Conservation (phyloP, 2,329 filamentous ascomycete species). For the Botrytis byssoidea region DNA sequence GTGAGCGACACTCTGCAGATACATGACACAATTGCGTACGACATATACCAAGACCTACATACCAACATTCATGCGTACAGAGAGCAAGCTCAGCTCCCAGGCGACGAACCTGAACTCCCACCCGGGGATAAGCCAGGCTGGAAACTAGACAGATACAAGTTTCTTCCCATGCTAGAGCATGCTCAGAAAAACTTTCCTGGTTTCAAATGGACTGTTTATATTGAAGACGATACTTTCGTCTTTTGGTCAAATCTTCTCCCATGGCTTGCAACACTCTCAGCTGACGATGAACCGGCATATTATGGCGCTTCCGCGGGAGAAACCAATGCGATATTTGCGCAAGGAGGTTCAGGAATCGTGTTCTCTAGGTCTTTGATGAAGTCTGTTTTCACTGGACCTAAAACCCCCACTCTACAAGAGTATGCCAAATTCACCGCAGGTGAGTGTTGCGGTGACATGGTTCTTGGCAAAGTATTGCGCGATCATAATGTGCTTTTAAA, state of each 20-base stretch:
- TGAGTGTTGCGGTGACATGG: slow-evolving; percentile 24
- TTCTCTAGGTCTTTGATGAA: slow-evolving; percentile 23
- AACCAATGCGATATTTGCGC: slow-evolving; percentile 19
- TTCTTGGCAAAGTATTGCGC: slow-evolving; percentile 22
- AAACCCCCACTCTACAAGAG: slow-evolving; percentile 7
- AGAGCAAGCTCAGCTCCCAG: slow-evolving; percentile 20
- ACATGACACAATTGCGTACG: slow-evolving; percentile 14
- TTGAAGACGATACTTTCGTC: slow-evolving; percentile 25
- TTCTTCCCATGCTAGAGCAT: slow-evolving; percentile 24
- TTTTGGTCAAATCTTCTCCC: slow-evolving; percentile 19
- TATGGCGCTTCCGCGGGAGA: slow-evolving; percentile 19
- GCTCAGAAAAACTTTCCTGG: slow-evolving; percentile 8
- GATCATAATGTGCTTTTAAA: slow-evolving; percentile 22
- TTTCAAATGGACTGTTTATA: slow-evolving; percentile 25
- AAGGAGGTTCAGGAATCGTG: slow-evolving; percentile 23
- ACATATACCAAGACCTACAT: slow-evolving; percentile 11
- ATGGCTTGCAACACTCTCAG: slow-evolving; percentile 12
- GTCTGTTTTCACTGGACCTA: slow-evolving; percentile 14
- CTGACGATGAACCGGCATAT: slow-evolving; percentile 18
- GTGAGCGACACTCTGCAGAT: slow-evolving; percentile 10
- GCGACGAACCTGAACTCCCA: slow-evolving; percentile 18
- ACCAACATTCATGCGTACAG: slow-evolving; percentile 11
- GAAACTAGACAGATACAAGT: slow-evolving; percentile 24
- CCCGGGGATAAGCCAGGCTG: slow-evolving; percentile 15
- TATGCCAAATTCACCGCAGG: slow-evolving; percentile 20